These are phyloP conservation scores for Astragalus glycyphyllos DNA, from an alignment of 306 rosid genomes.

Conservation along the genomic window DNA sequence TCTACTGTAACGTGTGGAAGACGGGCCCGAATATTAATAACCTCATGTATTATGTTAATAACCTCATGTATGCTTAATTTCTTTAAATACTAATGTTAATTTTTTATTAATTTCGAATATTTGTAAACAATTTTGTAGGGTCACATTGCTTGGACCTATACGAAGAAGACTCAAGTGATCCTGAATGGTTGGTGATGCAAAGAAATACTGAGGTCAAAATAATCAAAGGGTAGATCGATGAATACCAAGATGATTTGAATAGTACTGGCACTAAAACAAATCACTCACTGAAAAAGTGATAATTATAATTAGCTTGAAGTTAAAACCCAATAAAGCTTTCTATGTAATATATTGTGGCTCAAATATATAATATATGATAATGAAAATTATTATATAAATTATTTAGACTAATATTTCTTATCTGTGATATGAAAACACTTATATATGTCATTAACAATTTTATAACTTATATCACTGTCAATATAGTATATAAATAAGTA, in stretches of 20 bases:
- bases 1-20: too few relatives aligned
- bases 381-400: too few relatives aligned
- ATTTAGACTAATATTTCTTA: too few relatives aligned
- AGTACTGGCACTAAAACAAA: slow-evolving; percentile 34
- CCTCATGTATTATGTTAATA: too few relatives aligned
- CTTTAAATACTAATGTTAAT: not conserved
- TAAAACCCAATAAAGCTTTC: slow-evolving; percentile 17
- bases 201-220: slow-evolving; percentile 47
- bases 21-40: too few relatives aligned
- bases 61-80: too few relatives aligned
- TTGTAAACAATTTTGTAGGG: slow-evolving; percentile 46
- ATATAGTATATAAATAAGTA: too few relatives aligned
- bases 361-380: too few relatives aligned
- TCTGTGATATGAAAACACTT: too few relatives aligned
- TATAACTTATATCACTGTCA: too few relatives aligned
- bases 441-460: too few relatives aligned
- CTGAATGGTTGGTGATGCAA: slow-evolving; percentile 55
- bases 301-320: not conserved
- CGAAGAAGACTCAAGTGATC: slow-evolving; percentile 43
- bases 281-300: slow-evolving; percentile 1
- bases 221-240: slow-evolving; percentile 51
- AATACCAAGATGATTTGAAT: slow-evolving; percentile 48
- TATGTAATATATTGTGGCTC: not conserved
- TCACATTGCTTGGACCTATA: slow-evolving; percentile 69
- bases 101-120: not conserved